phyloP scores from a whole-genome alignment of 805 yeast genomes.

The Candida broadrunensis region DNA sequence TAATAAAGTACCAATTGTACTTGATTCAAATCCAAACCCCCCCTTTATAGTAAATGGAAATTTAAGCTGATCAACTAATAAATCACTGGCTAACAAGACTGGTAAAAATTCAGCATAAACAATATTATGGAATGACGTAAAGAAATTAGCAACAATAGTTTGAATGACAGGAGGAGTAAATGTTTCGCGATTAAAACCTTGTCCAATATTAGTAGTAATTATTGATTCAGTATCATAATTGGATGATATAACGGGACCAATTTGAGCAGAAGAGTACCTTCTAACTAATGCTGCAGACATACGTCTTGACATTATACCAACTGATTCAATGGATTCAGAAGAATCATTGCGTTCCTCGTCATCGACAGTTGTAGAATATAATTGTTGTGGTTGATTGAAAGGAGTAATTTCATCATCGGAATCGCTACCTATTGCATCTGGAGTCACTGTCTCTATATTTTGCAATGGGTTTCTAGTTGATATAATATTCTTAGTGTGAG shows the following conservation, averaged over 20 bases:
- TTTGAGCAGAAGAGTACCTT: constrained; percentile 12
- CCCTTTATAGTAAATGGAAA: constrained; percentile 52
- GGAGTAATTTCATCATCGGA: constrained; percentile 11
- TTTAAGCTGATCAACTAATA: constrained; percentile 20
- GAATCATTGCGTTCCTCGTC: constrained; percentile 7
- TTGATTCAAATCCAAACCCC: constrained; percentile 48
- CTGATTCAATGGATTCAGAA: constrained; percentile 5
- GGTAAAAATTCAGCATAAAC: constrained; percentile 57
- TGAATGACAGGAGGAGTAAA: constrained; percentile 29
- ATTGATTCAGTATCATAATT: constrained; percentile 4
- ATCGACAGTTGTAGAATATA: neutral
- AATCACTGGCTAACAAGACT: constrained; percentile 43
- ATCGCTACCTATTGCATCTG: constrained; percentile 6
- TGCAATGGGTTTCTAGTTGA: neutral
- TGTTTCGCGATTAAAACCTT: constrained; percentile 17
- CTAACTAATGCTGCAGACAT: constrained; percentile 19
- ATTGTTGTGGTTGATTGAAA: neutral
- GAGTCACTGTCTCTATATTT: neutral
- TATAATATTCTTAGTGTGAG: neutral
- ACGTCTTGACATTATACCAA: constrained; percentile 12
- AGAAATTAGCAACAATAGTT: constrained; percentile 34
- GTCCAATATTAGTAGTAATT: constrained; percentile 8
- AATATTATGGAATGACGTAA: constrained; percentile 44
- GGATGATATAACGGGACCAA: constrained; percentile 9
- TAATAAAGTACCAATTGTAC: constrained; percentile 47